Base-by-base conservation (phyloP, 441 rosid species). In the Syzygium syzygioides region DNA sequence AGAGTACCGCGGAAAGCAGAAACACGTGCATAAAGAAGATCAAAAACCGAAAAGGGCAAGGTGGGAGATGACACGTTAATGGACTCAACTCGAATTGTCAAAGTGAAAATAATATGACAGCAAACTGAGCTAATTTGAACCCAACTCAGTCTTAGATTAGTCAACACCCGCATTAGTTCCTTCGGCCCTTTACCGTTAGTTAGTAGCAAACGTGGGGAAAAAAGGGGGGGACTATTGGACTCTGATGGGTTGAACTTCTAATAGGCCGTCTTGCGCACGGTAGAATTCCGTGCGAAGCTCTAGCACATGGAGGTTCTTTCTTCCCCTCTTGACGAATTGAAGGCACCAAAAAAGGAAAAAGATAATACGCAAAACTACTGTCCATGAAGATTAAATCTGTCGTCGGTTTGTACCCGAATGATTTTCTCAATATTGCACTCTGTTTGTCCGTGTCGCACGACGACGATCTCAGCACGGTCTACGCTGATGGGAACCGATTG, bases 401-500 rank as follows among this genome's bases (percentile, higher is more conserved):
- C 41, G 56, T 14, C 53, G 20, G 84, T 56, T 26, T 4, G 30
- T 32, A 93, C 96, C 95, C 94, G 94, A 89, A 95, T 90, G 85
- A 92, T 94, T 90, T 94, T 90, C 84, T 94, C 93, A 3, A 92
- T 93, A 86, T 93, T 95, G 96, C 97, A 94, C 87, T 91, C 92
- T 83, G 96, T 95, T 91, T 95, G 94, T 7, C 95, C 95, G 87
- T 92, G 96, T 87, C 97, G 95, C 48, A 95, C 93, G 85, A 94
- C 94, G 85, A 95, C 87, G 89, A 95, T 93, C 91, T 95, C 94
- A 59, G 96, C 89, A 90, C 87, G 92, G 87, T 89, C 88, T 1
- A 87, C 92, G 6, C 76, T 17, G 41, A 15, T 18, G 76, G 71
- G 41, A 30, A 64, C 76, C 23, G 76, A 30, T 30, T 18, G 20